Conservation (phyloP, 2,329 filamentous ascomycete species). For the Ceratocystis papillata region DNA sequence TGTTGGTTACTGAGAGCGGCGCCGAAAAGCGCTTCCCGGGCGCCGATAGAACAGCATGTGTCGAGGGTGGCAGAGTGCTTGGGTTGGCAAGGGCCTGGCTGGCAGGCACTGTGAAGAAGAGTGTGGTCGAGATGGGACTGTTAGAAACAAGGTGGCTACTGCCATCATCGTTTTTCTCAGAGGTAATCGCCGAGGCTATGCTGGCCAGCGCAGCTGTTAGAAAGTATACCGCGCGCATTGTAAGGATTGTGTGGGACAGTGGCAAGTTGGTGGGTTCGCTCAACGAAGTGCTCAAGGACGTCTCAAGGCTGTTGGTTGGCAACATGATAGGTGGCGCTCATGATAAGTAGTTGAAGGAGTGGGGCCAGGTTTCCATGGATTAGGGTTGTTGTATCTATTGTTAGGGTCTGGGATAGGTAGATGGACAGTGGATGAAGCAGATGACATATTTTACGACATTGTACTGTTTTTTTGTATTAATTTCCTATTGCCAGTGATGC, state of each 20-base stretch:
- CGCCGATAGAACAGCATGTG: slow-evolving; percentile 50
- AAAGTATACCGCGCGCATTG: slow-evolving; percentile 26
- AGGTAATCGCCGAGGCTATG: slow-evolving; percentile 30
- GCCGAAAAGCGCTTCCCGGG: slow-evolving; percentile 38
- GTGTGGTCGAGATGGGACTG: slow-evolving; percentile 35
- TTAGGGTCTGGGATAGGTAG: background rate
- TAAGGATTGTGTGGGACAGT: background rate
- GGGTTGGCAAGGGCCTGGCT: slow-evolving; percentile 40
- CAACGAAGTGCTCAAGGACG: background rate
- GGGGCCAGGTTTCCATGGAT: background rate
- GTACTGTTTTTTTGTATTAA: too few relatives aligned
- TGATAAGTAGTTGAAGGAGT: background rate
- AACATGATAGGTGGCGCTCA: background rate
- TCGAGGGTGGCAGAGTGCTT: slow-evolving; percentile 49
- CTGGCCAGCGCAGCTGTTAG: slow-evolving; percentile 29
- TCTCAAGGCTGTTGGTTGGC: background rate
- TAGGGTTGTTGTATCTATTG: background rate
- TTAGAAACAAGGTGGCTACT: slow-evolving; percentile 32
- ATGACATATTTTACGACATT: too few relatives aligned
- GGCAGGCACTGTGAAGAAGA: slow-evolving; percentile 40
- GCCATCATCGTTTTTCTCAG: background rate
- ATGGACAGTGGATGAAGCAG: too few relatives aligned
- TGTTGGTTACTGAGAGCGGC: slow-evolving; percentile 56
- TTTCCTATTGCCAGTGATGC: background rate
- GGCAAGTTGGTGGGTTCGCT: background rate